Base-by-base conservation (phyloP, 139 green algal genomes). In the Picochlorum sp. region DNA sequence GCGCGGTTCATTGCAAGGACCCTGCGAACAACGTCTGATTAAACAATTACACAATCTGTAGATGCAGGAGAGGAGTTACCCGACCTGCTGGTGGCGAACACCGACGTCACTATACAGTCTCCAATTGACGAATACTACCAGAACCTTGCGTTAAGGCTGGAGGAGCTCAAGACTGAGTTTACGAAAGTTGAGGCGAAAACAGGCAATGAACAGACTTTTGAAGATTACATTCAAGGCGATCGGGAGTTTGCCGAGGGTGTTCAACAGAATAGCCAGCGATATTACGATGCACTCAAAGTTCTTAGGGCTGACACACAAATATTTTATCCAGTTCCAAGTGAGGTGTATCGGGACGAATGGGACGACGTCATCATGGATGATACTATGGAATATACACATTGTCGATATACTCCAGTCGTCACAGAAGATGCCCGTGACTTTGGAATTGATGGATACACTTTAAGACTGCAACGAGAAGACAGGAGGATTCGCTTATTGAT, bases 361-460 rank as follows among this genome's bases (percentile, higher is more conserved):
- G 71, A 77, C 31, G 71, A 77, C 45, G 66, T 77, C n/a, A 63
- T 69, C 41, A 63, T 77, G 37, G 65, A 60, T 14, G 71, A 77
- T 60, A 56, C 71, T 3, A 61, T 63, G 18, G 71, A 77, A 51
- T 77, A 77, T 60, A 73, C 65, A 18, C 69, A 70, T 31, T 73
- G 65, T 45, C 57, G 71, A 31, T 77, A 77, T 64, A 77, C 71
- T 11, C 71, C 71, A 20, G 54, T 77, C 18, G 69, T 68, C 16
- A 77, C 71, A 6, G 71, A 77, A 60, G 71, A 77, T 16, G 49
- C 71, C 3, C 65, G 71, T 8, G 71, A 77, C 50, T 77, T 77
- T 69, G 71, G 71, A 30, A 73, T 63, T 44, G 71, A 77, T 47
- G 71, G 71, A 57, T 77, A 77, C 52, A 70, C 44, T 41, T 66